Base-by-base conservation (phyloP, 352 stramenopile genomes). In the Hyaloperonospora arabidopsidis region DNA sequence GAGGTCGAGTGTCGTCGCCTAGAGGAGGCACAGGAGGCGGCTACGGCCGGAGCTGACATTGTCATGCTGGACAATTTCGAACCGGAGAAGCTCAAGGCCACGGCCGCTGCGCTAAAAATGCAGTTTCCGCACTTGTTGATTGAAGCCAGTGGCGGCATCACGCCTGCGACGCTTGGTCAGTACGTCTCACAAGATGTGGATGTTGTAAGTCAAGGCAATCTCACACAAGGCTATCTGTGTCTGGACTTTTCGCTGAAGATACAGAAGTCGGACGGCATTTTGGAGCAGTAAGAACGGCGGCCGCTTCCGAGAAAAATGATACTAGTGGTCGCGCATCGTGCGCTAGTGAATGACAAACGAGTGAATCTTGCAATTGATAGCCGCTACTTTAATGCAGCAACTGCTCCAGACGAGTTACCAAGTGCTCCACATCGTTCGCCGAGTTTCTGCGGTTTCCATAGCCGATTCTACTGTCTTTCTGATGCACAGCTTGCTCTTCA, bases 51-150 rank as follows among this genome's bases (percentile, higher is more conserved):
- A 10, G 82, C 82, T 25, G 80, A 98, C 60, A 96, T 99, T 66
- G 86, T 99, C 25, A 99, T 99, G 97, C 77, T 99, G 15, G 97
- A 99, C 78, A 99, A 99, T 76, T 99, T 98, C 73, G 76, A 86
- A 60, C 94, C 94, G 5, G 79, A 88, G 14, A 48, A 84, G 62
- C 70, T 98, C 35, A 97, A 98, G 68, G 65, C 73, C 43, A 96
- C 95, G 49, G 96, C 96, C 0, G 72, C 67, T 10, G 70, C 69
- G 45, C 81, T 99, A 44, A 99, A 99, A 74, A 56, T 70, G 22
- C 74, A 96, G 67, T 98, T 95, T 76, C 90, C 96, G 14, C 78
- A 98, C 65, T 61, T 99, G 41, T 72, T 97, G 18, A 92, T 99
- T 50, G 97, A 99, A 71, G 97, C 95, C 17, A 98, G 93, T 62